These are phyloP conservation scores for Trichoderma cornu-damae DNA, from an alignment of 2,329 filamentous ascomycete species.

Conservation along the genomic window DNA sequence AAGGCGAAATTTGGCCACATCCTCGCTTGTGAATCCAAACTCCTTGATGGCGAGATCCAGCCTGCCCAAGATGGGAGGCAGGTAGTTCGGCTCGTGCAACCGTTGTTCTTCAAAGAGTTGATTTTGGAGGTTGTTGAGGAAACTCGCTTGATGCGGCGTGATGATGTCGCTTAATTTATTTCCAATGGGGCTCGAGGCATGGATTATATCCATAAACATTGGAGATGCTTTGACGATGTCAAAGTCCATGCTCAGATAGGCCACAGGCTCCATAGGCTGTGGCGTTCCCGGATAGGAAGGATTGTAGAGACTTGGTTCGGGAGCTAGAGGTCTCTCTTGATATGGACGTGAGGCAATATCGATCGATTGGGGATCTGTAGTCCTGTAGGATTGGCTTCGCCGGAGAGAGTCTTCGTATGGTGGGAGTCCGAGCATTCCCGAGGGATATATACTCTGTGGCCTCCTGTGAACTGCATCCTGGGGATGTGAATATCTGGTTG, in stretches of 20 bases:
- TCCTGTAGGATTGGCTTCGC: slow-evolving; percentile 45
- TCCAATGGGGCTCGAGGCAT: slow-evolving; percentile 43
- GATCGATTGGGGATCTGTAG: slow-evolving; percentile 50
- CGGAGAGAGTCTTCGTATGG: slow-evolving; percentile 45
- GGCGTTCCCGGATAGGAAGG: slow-evolving; percentile 39
- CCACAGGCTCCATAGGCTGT: slow-evolving; percentile 47
- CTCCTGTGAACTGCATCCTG: slow-evolving; percentile 45
- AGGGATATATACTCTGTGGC: slow-evolving; percentile 48
- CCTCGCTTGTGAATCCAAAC: slow-evolving; percentile 50
- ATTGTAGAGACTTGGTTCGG: slow-evolving; percentile 48
- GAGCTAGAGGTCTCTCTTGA: slow-evolving; percentile 45
- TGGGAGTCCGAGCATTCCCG: slow-evolving; percentile 39
- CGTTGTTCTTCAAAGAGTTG: slow-evolving; percentile 54
- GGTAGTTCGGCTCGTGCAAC: slow-evolving; percentile 55
- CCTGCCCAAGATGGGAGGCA: slow-evolving; percentile 57
- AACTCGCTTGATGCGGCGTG: slow-evolving; percentile 47
- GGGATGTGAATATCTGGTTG: slow-evolving; percentile 42
- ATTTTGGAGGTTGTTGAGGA: slow-evolving; percentile 45
- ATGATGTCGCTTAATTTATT: slow-evolving; percentile 53
- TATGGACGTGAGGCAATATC: slow-evolving; percentile 40
- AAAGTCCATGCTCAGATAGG: slow-evolving; percentile 54
- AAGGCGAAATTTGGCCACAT: slow-evolving; percentile 47
- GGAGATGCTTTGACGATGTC: slow-evolving; percentile 53
- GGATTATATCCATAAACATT: slow-evolving; percentile 52
- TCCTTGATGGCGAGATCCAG: slow-evolving; percentile 51